Conservation (phyloP, 768 basidiomycete genomes). For the Lactifluus rugatus region DNA sequence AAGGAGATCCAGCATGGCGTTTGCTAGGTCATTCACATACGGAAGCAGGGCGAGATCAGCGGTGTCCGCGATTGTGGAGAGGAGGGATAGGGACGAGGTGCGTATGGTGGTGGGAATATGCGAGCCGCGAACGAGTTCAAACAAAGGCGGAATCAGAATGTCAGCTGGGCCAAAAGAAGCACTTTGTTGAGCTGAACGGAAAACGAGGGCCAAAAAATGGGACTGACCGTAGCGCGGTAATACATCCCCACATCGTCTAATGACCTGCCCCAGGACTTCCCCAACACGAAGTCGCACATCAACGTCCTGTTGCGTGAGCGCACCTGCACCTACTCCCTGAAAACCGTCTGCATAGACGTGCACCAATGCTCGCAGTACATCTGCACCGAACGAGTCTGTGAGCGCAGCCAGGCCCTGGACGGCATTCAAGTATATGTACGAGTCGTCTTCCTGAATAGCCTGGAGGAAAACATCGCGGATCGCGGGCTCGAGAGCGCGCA, state of each 20-base stretch:
- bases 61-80: constrained; percentile 64
- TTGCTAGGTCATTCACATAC: constrained; percentile 52
- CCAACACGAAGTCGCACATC: constrained; percentile 71
- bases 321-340: constrained; percentile 39
- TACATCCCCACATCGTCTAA: constrained; percentile 61
- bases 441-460: constrained; percentile 82
- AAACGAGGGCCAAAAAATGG: no score
- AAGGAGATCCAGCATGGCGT: constrained; percentile 68
- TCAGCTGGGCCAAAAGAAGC: constrained; percentile 43
- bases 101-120: constrained; percentile 67
- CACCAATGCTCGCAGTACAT: constrained; percentile 60
- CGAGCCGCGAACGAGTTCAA: constrained; percentile 46
- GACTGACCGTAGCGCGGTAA: constrained; percentile 58
- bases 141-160: constrained; percentile 62
- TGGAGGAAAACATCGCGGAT: constrained; percentile 84
- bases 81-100: constrained; percentile 54
- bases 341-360: constrained; percentile 50
- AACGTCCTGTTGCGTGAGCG: constrained; percentile 50
- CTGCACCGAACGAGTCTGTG: constrained; percentile 67
- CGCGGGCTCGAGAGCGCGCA: constrained; percentile 64
- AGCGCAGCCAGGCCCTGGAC: constrained; percentile 84
- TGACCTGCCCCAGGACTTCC: constrained; percentile 74
- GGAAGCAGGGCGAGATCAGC: constrained; percentile 51
- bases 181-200: neutral
- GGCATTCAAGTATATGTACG: constrained; percentile 90